phyloP scores from a whole-genome alignment of 1,284 basidiomycete species.

The Boletus smithii region DNA sequence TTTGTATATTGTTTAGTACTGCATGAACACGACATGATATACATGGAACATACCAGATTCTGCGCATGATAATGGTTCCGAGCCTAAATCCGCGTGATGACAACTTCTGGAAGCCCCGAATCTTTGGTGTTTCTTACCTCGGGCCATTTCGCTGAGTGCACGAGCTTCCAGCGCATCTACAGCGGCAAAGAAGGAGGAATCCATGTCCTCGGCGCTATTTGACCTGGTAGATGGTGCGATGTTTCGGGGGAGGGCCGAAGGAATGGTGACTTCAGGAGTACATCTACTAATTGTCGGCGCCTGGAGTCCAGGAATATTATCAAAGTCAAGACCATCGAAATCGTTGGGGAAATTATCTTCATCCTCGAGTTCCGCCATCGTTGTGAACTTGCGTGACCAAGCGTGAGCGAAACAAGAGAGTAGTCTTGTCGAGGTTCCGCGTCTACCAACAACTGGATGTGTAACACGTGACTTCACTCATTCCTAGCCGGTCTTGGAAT shows the following conservation, averaged over 20 bases:
- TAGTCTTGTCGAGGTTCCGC: not conserved
- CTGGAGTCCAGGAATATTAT: conserved; percentile 35
- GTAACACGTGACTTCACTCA: too few species aligned
- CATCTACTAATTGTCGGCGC: conserved; percentile 23
- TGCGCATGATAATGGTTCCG: not conserved
- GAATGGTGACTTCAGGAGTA: conserved; percentile 1
- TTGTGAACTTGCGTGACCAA: not conserved
- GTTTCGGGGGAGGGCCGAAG: not conserved
- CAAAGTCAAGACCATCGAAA: conserved; percentile 38
- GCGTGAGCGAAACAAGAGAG: not conserved
- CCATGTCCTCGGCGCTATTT: conserved; percentile 36
- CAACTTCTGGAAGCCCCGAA: not conserved
- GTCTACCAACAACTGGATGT: too few species aligned
- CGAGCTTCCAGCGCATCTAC: conserved; percentile 42
- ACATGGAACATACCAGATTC: conserved; percentile 9
- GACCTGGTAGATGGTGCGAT: conserved; percentile 21
- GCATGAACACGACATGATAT: not conserved
- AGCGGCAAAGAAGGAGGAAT: conserved; percentile 35
- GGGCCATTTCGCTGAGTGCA: conserved; percentile 10
- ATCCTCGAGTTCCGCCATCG: conserved; percentile 26
- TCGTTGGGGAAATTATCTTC: conserved; percentile 44
- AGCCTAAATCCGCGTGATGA: conserved; percentile 1
- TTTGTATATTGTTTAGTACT: conserved; percentile 11
- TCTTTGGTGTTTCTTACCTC: conserved; percentile 9
- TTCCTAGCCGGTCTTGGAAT: too few species aligned